Evolutionary conservation across 139 green algal genomes (phyloP).

Genomic region (Microglena sp.): DNA sequence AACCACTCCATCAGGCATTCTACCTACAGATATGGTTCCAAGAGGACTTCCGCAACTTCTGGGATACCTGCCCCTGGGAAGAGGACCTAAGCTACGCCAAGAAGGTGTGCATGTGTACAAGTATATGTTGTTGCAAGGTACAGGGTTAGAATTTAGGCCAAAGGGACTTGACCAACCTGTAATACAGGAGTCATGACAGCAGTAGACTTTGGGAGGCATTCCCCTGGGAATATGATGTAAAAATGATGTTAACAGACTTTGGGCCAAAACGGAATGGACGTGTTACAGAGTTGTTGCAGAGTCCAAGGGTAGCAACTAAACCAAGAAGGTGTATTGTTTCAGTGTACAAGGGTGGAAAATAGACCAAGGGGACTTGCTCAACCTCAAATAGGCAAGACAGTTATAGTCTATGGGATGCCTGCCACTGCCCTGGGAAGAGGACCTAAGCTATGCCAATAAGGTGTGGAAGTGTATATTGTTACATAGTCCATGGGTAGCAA

Average conservation of each 20-base stretch:
- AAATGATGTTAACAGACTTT: too few relatives aligned
- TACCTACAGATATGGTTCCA: constrained; percentile 91
- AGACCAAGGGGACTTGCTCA: constrained; percentile 92
- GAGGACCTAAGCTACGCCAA: constrained; percentile 85
- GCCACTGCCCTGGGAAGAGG: constrained; percentile 97
- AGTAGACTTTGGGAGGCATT: background rate
- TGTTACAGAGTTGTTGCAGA: too few relatives aligned
- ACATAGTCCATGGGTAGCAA: too few relatives aligned
- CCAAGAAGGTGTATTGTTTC: too few relatives aligned
- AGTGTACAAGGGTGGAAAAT: too few relatives aligned
- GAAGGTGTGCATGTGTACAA: constrained; percentile 47
- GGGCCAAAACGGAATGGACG: too few relatives aligned
- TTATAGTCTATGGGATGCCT: constrained; percentile 89
- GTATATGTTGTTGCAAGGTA: too few relatives aligned
- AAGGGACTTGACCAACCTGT: background rate
- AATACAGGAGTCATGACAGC: too few relatives aligned
- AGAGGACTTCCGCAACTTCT: constrained; percentile 95
- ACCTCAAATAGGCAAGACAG: too few relatives aligned
- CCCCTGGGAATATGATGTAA: too few relatives aligned
- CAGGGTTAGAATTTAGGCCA: too few relatives aligned
- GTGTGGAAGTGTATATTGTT: constrained; percentile 37
- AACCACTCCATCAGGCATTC: background rate
- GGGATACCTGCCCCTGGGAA: constrained; percentile 92
- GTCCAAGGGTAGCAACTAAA: too few relatives aligned
- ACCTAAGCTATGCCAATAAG: constrained; percentile 75